Evolutionary conservation across 1,284 basidiomycete species (phyloP), one percentile per base, ranked within the genome.

Genomic region (Ceratorhiza oryzae-sativae): DNA sequence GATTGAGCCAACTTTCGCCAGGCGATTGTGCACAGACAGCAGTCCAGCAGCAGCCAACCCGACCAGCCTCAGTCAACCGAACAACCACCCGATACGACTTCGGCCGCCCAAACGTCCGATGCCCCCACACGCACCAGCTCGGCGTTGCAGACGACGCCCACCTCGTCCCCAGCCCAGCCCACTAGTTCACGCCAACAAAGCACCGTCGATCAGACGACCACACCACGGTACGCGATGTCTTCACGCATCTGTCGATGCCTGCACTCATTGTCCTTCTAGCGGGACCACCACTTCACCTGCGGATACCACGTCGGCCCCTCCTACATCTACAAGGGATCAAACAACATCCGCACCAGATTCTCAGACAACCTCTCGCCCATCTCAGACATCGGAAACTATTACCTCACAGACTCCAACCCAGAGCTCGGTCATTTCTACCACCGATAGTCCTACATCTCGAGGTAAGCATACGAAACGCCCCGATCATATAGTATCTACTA

Each of bases 341-440:
- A 9, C 59, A 32, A 61, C 59, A n/a, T 63, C 61, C n/a, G 34
- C 61, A 12, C 12, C n/a, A 34, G 61, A 51, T 30, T 39, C 63
- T 55, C 51, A 49, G 25, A 67, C 62, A 30, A 27, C 62, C 18
- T 53, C 62, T 13, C 15, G 9, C 20, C 34, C 20, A 12, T 65
- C 62, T 36, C 48, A 36, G n/a, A 65, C 63, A 25, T 53, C 46
- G 18, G 49, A 20, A 30, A 34, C 41, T 34, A 25, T 30, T 32
- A 30, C 25, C 12, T 55, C 63, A 10, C 49, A 53, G 20, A 41
- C 51, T 36, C 25, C 36, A 27, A 27, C 63, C 18, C 39, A 36
- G 18, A 70, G 27, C n/a, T 39, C 15, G 39, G 20, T 32, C 4
- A 48, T 25, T 34, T 56, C 65, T 15, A 27, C 32, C 23, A 59